Evolutionary conservation across 176 grass and related monocot species (phyloP), one percentile per base, ranked within the genome.

Genomic region (Triticum monococcum): DNA sequence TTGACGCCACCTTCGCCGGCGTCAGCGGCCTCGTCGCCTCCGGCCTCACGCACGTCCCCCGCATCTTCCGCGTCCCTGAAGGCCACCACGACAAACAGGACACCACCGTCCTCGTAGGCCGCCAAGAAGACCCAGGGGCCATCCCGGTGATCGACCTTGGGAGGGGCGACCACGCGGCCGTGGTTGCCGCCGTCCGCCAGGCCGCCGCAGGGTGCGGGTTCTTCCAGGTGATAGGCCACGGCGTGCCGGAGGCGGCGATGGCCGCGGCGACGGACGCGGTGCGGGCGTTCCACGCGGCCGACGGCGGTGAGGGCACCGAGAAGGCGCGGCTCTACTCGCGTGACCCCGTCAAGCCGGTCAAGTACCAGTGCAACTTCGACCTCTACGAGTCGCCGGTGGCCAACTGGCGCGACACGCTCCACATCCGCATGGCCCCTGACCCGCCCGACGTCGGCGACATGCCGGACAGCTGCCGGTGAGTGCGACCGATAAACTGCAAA

Each of bases 401-500:
- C 22, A 95, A 90, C 71, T 95, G 90, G 93, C 74, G 85, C 5
- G 93, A 92, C 72, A 86, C 91, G 28, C 91, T 95, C 80, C 89
- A 87, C 87, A 40, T 86, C 67, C 81, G 88, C 74, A 62, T 92
- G 46, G 88, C 79, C 3, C 93, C 85, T 14, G 85, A 90, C 10
- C 88, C 93, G 0, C 87, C 88, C 3, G 4, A 31, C 7, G 26
- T 72, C 52, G 60, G 54, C 9, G 90, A 90, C 10, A 22, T 95
- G 26, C 90, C 90, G 16, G 67, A 80, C 8, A 80, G 66, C 92
- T 86, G 78, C 89, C 88, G 72, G 90, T 94, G 17, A 6, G 50
- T 48, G 46, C 38, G 2, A 3, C 9, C 38, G 38, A 40, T 40
- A 40, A 40, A 9, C 38, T 40, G 38, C 38, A 40, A 9, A 40